A percentile compares a stretch with the other conserved stretches of the same genome.
Evolutionary conservation across 306 rosid genomes (phyloP).

Genomic region (Gastrolobium bilobum): DNA sequence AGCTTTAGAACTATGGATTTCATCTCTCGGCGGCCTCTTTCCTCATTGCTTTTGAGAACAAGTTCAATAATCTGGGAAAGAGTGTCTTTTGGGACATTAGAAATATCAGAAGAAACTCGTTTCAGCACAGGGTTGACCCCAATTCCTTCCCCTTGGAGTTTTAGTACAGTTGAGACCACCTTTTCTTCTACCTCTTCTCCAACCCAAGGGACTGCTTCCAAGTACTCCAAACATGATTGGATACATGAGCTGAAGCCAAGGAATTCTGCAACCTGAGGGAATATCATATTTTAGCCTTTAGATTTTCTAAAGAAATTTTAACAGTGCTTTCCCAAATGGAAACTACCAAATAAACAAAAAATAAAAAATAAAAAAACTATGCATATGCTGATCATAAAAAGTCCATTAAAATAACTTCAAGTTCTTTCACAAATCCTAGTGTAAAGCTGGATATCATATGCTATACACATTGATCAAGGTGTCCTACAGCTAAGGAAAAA

Average conservation of each 20-base stretch:
- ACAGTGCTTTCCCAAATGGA: not conserved
- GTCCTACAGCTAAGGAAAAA: not conserved
- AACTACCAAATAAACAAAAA: not conserved
- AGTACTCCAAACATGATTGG: slow-evolving; percentile 85
- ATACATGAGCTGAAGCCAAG: slow-evolving; percentile 86
- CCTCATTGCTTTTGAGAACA: slow-evolving; percentile 88
- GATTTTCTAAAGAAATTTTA: slow-evolving; percentile 2
- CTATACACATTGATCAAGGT: not conserved
- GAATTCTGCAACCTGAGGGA: slow-evolving; percentile 81
- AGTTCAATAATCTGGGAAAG: slow-evolving; percentile 80
- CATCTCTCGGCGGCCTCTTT: slow-evolving; percentile 96
- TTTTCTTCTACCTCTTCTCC: slow-evolving; percentile 98
- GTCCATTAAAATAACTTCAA: not conserved
- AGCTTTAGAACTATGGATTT: slow-evolving; percentile 92
- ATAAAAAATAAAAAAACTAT: not conserved
- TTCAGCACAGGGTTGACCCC: slow-evolving; percentile 87
- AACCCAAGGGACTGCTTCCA: slow-evolving; percentile 98
- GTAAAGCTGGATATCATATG: slow-evolving; percentile 31
- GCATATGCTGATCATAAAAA: slow-evolving; percentile 13
- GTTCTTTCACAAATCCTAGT: not conserved
- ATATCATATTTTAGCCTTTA: slow-evolving; percentile 37
- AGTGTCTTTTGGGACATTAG: slow-evolving; percentile 76
- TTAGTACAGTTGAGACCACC: slow-evolving; percentile 78
- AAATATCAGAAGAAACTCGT: slow-evolving; percentile 77
- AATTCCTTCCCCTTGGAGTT: slow-evolving; percentile 86